Evolutionary conservation across 2,329 filamentous ascomycete genomes (phyloP), one percentile per base, ranked within the genome.

Genomic region (Fusarium longipes): DNA sequence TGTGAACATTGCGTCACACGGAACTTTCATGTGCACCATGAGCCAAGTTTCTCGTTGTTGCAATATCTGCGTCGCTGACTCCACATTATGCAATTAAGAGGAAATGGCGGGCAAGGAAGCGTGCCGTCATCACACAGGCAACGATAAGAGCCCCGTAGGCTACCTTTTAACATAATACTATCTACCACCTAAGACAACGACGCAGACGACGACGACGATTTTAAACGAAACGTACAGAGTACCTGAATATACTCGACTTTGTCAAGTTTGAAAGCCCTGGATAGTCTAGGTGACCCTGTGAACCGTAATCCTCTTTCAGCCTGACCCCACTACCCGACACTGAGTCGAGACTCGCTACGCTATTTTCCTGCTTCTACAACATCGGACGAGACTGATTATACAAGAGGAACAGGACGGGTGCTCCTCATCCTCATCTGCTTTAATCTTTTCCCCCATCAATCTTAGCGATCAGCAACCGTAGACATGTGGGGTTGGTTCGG

Each of bases 401-500:
- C 20, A n/a, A 54, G 27, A 71, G 65, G 63, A 57, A 55, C 43
- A 68, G 59, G 48, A 58, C 52, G 29, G 29, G 45, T 36, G 52
- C 57, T 54, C 58, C 64, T 66, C 36, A 50, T 43, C 52, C 38
- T 62, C 45, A 38, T 44, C 22, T 24, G 15, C 35, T 20, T 15
- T 40, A 51, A 33, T 32, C 24, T 33, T 14, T 56, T 18, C 29
- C 38, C 25, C 32, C 33, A 43, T 48, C 53, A 45, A 32, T 33
- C 36, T 61, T 24, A 53, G 38, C 43, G 51, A 53, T 48, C 22
- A 54, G 50, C 49, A 67, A 52, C 65, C 50, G 42, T 39, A 75
- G 83, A 74, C 68, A 90, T 89, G 87, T 89, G 92, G 91, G 89
- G 91, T 82, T 97, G 94, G 93, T 97, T 97, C 79, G 93, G 95